These are phyloP conservation scores for Annulohypoxylon stygium DNA, from an alignment of 495 filamentous ascomycete species.

Conservation along the genomic window DNA sequence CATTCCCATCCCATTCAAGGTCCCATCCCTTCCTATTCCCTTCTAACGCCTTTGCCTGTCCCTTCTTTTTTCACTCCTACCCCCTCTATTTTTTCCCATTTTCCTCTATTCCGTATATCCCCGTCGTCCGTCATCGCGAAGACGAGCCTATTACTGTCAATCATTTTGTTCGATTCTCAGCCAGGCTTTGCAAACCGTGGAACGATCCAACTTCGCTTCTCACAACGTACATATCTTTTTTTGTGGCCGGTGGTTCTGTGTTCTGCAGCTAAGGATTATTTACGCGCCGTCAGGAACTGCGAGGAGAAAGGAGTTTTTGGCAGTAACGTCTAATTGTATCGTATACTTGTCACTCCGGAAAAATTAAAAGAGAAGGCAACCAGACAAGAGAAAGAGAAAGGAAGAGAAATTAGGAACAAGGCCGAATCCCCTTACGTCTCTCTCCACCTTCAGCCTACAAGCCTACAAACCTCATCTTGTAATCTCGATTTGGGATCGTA, in stretches of 20 bases:
- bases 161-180: constrained; percentile 50
- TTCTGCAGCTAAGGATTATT: constrained; percentile 35
- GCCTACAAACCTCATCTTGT: constrained; percentile 2
- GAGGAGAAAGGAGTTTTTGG: constrained; percentile 30
- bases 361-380: constrained; percentile 26
- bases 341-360: constrained; percentile 20
- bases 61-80: constrained; percentile 33
- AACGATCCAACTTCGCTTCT: constrained; percentile 51
- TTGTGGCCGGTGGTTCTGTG: constrained; percentile 39
- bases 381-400: constrained; percentile 18
- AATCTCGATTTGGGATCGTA: constrained; percentile 34
- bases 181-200: constrained; percentile 47
- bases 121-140: constrained; percentile 37
- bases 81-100: constrained; percentile 41
- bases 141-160: constrained; percentile 53
- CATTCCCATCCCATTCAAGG: constrained; percentile 43
- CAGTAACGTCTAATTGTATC: constrained; percentile 9
- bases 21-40: constrained; percentile 53
- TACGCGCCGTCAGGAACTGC: constrained; percentile 47
- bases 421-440: neutral
- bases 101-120: constrained; percentile 21
- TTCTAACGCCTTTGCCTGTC: constrained; percentile 31
- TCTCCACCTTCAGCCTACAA: constrained; percentile 2
- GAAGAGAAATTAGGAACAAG: constrained; percentile 22
- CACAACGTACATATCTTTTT: constrained; percentile 44